phyloP scores from a whole-genome alignment of 2,329 filamentous ascomycete species.

The Aspergillus tanneri region DNA sequence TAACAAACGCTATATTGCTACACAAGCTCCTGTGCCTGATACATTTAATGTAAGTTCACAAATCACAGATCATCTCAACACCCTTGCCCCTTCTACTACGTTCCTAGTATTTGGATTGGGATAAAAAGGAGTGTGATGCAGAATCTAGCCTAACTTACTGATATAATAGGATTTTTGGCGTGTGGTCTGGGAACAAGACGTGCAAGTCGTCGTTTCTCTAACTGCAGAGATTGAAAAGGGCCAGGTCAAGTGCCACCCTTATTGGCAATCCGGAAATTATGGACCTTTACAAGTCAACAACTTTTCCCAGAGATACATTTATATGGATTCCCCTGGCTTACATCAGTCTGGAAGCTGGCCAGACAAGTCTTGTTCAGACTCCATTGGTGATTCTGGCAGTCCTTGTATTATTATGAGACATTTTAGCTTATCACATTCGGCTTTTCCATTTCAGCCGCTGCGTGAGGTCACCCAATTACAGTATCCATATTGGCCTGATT shows the following conservation, averaged over 20 bases:
- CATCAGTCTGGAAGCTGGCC: conserved; percentile 38
- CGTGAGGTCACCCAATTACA: conserved; percentile 93
- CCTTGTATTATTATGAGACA: conserved; percentile 82
- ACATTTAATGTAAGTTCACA: conserved; percentile 74
- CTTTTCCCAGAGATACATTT: conserved; percentile 79
- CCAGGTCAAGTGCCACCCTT: conserved; percentile 90
- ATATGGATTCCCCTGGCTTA: conserved; percentile 63
- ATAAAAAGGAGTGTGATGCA: not conserved
- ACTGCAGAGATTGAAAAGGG: conserved; percentile 92
- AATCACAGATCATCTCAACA: not conserved
- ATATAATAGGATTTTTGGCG: conserved; percentile 85
- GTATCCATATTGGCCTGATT: conserved; percentile 96
- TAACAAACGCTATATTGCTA: conserved; percentile 92
- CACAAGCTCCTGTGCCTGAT: conserved; percentile 86
- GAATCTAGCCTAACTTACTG: conserved; percentile 6
- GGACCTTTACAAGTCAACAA: conserved; percentile 72
- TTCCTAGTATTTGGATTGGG: not conserved
- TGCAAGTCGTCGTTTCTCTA: conserved; percentile 92
- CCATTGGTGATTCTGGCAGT: conserved; percentile 32
- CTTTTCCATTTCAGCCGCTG: conserved; percentile 77
- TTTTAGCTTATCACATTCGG: conserved; percentile 75
- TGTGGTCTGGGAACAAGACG: conserved; percentile 93
- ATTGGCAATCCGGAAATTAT: conserved; percentile 80
- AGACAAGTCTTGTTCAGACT: conserved; percentile 30
- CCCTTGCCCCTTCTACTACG: not conserved